Conservation (phyloP, 2,329 filamentous ascomycete genomes). For the Alternaria arbusti region DNA sequence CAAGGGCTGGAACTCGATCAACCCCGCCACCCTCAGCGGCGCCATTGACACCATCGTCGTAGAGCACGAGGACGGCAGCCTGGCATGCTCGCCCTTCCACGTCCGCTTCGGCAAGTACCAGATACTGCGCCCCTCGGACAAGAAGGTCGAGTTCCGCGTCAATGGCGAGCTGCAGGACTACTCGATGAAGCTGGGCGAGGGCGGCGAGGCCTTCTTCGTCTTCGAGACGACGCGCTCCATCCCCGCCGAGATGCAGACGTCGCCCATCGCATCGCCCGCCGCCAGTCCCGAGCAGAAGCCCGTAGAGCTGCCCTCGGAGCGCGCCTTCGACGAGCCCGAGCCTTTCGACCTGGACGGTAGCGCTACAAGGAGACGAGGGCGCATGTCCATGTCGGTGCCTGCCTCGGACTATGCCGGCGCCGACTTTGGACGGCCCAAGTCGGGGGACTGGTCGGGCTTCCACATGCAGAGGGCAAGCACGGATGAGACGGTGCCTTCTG, state of each 20-base stretch:
- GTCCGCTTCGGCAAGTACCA: slow-evolving; percentile 99
- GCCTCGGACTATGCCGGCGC: slow-evolving; percentile 27
- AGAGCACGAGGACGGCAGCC: slow-evolving; percentile 86
- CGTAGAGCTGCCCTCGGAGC: slow-evolving; percentile 52
- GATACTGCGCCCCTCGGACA: slow-evolving; percentile 90
- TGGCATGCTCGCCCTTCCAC: slow-evolving; percentile 96
- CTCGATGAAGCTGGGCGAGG: slow-evolving; percentile 97
- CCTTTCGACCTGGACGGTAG: slow-evolving; percentile 68
- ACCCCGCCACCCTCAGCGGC: slow-evolving; percentile 93
- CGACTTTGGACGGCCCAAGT: slow-evolving; percentile 33
- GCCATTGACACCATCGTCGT: slow-evolving; percentile 99
- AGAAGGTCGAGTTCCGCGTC: slow-evolving; percentile 98
- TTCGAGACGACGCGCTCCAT: slow-evolving; percentile 94
- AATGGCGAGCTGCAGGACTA: slow-evolving; percentile 92
- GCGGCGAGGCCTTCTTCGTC: slow-evolving; percentile 97
- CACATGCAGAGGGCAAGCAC: slow-evolving; percentile 56
- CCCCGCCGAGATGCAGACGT: slow-evolving; percentile 92
- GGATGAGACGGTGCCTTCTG: slow-evolving; percentile 59
- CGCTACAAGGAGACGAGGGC: slow-evolving; percentile 29
- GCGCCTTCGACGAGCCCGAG: slow-evolving; percentile 70
- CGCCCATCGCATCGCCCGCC: slow-evolving; percentile 88
- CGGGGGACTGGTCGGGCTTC: slow-evolving; percentile 46
- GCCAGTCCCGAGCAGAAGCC: slow-evolving; percentile 74
- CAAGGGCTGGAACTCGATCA: slow-evolving; percentile 99
- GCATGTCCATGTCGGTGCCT: slow-evolving; percentile 41